These are phyloP conservation scores for Pseudogymnoascus sp. DNA, from an alignment of 2,329 filamentous ascomycete species.

Conservation along the genomic window DNA sequence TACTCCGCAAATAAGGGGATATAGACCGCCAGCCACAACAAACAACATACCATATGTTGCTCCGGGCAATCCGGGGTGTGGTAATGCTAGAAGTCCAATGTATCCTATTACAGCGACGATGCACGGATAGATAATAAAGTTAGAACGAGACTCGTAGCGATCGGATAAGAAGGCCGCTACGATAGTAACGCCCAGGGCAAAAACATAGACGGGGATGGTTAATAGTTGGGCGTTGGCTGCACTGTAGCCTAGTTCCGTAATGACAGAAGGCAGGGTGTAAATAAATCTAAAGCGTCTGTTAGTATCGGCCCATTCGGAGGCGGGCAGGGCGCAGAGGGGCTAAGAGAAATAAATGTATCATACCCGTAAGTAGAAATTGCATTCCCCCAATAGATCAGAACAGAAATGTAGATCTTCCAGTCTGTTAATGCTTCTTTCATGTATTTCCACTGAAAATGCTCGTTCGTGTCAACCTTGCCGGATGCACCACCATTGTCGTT, in stretches of 20 bases:
- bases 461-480: slow-evolving; percentile 44
- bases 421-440: slow-evolving; percentile 26
- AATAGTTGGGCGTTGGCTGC: slow-evolving; percentile 15
- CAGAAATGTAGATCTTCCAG: slow-evolving; percentile 28
- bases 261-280: slow-evolving; percentile 20
- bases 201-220: slow-evolving; percentile 18
- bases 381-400: slow-evolving; percentile 9
- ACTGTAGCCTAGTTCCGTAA: slow-evolving; percentile 18
- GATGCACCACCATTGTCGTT: slow-evolving; percentile 42
- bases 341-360: neutral
- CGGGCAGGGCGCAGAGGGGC: neutral
- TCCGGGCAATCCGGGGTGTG: slow-evolving; percentile 40
- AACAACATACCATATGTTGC: slow-evolving; percentile 77
- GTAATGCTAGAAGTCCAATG: slow-evolving; percentile 11
- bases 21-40: slow-evolving; percentile 75
- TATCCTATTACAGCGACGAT: slow-evolving; percentile 15
- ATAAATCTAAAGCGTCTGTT: slow-evolving; percentile 7
- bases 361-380: slow-evolving; percentile 10
- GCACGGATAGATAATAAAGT: slow-evolving; percentile 17
- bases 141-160: slow-evolving; percentile 14
- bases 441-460: slow-evolving; percentile 24
- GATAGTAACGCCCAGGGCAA: slow-evolving; percentile 11
- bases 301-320: neutral
- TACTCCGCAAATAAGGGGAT: slow-evolving; percentile 74
- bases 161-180: slow-evolving; percentile 14